These are phyloP conservation scores for Cyathus striatus DNA, from an alignment of 768 basidiomycete species.

Conservation along the genomic window DNA sequence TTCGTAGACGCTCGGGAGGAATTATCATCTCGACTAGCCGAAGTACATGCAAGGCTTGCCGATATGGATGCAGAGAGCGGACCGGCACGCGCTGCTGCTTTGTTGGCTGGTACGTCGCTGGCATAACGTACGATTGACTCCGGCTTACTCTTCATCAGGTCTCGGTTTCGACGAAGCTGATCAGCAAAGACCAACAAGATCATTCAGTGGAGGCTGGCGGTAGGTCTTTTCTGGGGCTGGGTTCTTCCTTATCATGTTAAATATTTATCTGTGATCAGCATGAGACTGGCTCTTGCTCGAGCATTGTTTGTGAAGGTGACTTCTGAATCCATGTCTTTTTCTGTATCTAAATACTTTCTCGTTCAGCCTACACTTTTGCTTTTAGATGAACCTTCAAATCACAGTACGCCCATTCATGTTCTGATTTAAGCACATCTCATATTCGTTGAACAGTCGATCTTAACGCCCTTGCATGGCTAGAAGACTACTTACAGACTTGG, in stretches of 20 bases:
- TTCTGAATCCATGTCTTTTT: conserved; percentile 1
- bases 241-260: too few relatives aligned
- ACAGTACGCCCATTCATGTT: conserved; percentile 49
- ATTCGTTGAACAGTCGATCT: conserved; percentile 58
- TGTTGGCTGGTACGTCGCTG: conserved; percentile 66
- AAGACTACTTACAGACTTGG: conserved; percentile 97
- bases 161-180: conserved; percentile 89
- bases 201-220: conserved; percentile 97
- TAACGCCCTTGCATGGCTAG: conserved; percentile 95
- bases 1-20: conserved; percentile 87
- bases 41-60: conserved; percentile 85
- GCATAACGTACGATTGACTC: not conserved
- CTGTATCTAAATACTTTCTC: conserved; percentile 4
- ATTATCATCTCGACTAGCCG: conserved; percentile 71
- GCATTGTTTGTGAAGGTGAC: conserved; percentile 94
- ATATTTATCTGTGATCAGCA: too few relatives aligned
- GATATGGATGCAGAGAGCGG: conserved; percentile 99
- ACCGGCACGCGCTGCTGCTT: conserved; percentile 85
- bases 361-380: conserved; percentile 65
- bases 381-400: conserved; percentile 95
- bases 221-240: too few relatives aligned
- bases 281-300: conserved; percentile 93
- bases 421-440: not conserved
- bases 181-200: conserved; percentile 75
- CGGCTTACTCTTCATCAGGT: conserved; percentile 34